Evolutionary conservation across 495 filamentous ascomycete species (phyloP), one percentile per base, ranked within the genome.

Genomic region (Lasiosphaeria hispida): DNA sequence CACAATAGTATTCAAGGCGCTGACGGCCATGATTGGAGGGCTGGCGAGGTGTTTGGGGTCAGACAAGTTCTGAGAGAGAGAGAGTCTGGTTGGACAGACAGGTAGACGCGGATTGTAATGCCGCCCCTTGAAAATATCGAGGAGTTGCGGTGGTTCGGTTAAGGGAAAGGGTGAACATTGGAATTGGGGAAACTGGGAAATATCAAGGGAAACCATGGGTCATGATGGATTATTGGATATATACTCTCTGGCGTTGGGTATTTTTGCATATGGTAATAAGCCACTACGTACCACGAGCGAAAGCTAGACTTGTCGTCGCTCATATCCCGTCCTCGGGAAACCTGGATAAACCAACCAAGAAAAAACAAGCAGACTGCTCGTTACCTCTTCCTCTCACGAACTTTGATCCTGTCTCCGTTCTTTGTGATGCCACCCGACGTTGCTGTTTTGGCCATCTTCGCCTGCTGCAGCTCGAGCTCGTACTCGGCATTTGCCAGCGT

Each of bases 381-480:
- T 30, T 75, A 95, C 66, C 83, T 81, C 80, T 95, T 96, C 63
- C 92, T 79, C 77, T 91, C 87, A 50, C 85, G 75, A 15, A 91
- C 78, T 77, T 94, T 95, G 74, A 87, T 92, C 73, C 88, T 92
- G 67, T 87, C 78, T 11, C 92, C 91, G 33, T 82, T 72, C 74
- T 92, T 94, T 61, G 89, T 94, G 52, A 87, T 77, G 9, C 91
- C 91, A 41, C 88, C 88, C 7, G 90, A 78, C 3, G 83, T 88
- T 30, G 74, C 64, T 35, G 80, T 79, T 69, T 93, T 93, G 45
- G 83, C 85, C 91, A 96, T 79, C 60, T 73, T 75, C 5, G 75
- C 69, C 48, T 75, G 69, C 58, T 74, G 89, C 59, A 87, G 67
- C 50, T 93, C 92, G 55, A 97, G 72, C 71, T 89, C 85, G 15